Evolutionary conservation across 345 rosid genomes (phyloP).

Genomic region (Cochlearia excelsa): DNA sequence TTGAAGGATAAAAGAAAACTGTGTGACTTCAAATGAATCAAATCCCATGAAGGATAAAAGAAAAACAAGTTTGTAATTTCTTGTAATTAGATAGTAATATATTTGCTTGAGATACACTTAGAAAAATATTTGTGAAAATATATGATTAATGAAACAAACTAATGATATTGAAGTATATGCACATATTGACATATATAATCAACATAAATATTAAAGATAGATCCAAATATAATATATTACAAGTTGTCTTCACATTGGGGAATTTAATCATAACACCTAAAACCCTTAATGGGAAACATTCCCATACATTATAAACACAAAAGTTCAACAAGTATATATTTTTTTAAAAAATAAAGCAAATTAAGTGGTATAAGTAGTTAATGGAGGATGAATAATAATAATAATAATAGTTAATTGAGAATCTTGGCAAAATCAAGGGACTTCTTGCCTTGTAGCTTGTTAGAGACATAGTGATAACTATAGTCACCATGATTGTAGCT

Average conservation of each 20-base stretch:
- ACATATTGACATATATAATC: not conserved
- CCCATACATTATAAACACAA: constrained; percentile 25
- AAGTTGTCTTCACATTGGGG: constrained; percentile 33
- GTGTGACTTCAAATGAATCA: not conserved
- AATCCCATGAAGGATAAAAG: constrained; percentile 22
- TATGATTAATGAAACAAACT: constrained; percentile 5
- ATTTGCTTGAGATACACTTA: not conserved
- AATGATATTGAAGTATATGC: constrained; percentile 14
- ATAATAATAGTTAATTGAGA: constrained; percentile 32
- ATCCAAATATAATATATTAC: constrained; percentile 24
- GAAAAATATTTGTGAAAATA: not conserved
- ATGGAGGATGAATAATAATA: constrained; percentile 14
- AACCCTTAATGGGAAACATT: constrained; percentile 36
- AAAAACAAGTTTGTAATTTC: not conserved
- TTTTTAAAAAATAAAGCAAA: not conserved
- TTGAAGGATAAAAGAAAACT: not conserved
- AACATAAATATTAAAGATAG: constrained; percentile 16
- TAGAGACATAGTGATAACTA: constrained; percentile 74
- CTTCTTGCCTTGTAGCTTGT: constrained; percentile 86
- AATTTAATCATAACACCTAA: constrained; percentile 29
- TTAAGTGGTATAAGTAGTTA: constrained; percentile 29
- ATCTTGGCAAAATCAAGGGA: constrained; percentile 84
- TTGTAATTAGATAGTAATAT: too few relatives aligned
- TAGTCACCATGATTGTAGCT: constrained; percentile 90
- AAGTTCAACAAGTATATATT: constrained; percentile 17